Percentiles rank a stretch among this genome's conserved stretches.
phyloP scores from a whole-genome alignment of 495 filamentous ascomycete species.

The Tetracladium setigerum region DNA sequence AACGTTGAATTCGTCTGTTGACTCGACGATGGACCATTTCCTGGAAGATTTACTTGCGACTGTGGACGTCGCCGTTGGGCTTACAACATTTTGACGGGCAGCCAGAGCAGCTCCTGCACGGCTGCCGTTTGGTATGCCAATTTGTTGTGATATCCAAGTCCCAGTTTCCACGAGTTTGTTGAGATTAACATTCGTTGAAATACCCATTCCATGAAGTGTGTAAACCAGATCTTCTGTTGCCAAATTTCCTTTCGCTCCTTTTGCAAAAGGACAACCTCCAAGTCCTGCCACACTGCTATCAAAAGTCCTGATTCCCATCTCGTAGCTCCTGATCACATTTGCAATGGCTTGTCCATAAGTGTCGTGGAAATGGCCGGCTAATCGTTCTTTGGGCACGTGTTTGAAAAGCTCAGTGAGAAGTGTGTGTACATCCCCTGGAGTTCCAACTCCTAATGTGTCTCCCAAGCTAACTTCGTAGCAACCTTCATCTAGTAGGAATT shows the following conservation, averaged over 20 bases:
- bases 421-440: slow-evolving; percentile 23
- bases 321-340: slow-evolving; percentile 36
- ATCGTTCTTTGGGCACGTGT: slow-evolving; percentile 21
- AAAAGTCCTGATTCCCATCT: slow-evolving; percentile 32
- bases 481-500: slow-evolving; percentile 28
- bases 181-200: slow-evolving; percentile 33
- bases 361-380: slow-evolving; percentile 42
- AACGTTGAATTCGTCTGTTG: slow-evolving; percentile 3
- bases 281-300: slow-evolving; percentile 38
- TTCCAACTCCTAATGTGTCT: slow-evolving; percentile 35
- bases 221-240: slow-evolving; percentile 35
- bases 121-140: slow-evolving; percentile 23
- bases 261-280: slow-evolving; percentile 40
- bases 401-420: slow-evolving; percentile 25
- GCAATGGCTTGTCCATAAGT: slow-evolving; percentile 36
- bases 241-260: slow-evolving; percentile 39
- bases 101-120: slow-evolving; percentile 27
- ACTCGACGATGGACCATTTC: not conserved
- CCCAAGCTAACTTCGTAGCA: slow-evolving; percentile 40
- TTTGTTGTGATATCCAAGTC: slow-evolving; percentile 30
- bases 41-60: not conserved
- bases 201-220: slow-evolving; percentile 32
- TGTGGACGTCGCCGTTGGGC: not conserved
- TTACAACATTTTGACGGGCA: slow-evolving; percentile 3
- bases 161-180: slow-evolving; percentile 26